Percentiles rank a stretch among this genome's conserved stretches.
phyloP scores from a whole-genome alignment of 805 yeast genomes.

The Blastobotrys mokoenaii region DNA sequence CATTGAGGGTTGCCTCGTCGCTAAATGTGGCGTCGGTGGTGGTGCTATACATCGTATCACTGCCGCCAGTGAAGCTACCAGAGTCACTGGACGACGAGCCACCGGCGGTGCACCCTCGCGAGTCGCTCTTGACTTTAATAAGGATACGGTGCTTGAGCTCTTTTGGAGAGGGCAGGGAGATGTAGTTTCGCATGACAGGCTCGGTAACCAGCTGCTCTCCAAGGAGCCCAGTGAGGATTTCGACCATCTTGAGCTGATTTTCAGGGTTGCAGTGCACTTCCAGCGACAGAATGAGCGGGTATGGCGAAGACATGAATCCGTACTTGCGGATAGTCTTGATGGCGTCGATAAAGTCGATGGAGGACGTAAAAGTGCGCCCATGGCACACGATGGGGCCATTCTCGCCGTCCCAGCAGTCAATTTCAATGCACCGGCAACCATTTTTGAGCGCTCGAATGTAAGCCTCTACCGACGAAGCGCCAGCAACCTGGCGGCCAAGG shows the following conservation, averaged over 20 bases:
- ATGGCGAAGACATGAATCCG: conserved; percentile 81
- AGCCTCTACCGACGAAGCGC: conserved; percentile 81
- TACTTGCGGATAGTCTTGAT: conserved; percentile 67
- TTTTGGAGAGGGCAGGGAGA: conserved; percentile 60
- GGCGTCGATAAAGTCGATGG: conserved; percentile 63
- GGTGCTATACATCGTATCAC: not conserved
- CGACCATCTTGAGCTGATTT: conserved; percentile 55
- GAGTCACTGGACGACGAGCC: not conserved
- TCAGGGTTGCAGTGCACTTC: conserved; percentile 71
- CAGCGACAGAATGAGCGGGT: conserved; percentile 76
- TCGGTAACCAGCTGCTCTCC: conserved; percentile 46
- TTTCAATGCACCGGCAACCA: conserved; percentile 92
- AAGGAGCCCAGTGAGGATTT: conserved; percentile 45
- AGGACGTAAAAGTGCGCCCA: conserved; percentile 74
- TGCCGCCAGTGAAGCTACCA: not conserved
- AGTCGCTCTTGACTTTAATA: conserved; percentile 56
- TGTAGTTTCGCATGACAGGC: conserved; percentile 29
- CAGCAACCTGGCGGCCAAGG: conserved; percentile 80
- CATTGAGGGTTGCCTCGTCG: conserved; percentile 12
- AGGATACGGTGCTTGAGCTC: conserved; percentile 63
- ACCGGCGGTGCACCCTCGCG: not conserved
- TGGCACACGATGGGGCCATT: conserved; percentile 82
- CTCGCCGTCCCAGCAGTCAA: conserved; percentile 89
- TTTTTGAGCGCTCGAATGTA: conserved; percentile 79
- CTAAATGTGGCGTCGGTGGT: conserved; percentile 1